Percentiles rank a stretch among this genome's conserved stretches.
Evolutionary conservation across 2,329 filamentous ascomycete genomes (phyloP).

Genomic region (Colletotrichum cereale): DNA sequence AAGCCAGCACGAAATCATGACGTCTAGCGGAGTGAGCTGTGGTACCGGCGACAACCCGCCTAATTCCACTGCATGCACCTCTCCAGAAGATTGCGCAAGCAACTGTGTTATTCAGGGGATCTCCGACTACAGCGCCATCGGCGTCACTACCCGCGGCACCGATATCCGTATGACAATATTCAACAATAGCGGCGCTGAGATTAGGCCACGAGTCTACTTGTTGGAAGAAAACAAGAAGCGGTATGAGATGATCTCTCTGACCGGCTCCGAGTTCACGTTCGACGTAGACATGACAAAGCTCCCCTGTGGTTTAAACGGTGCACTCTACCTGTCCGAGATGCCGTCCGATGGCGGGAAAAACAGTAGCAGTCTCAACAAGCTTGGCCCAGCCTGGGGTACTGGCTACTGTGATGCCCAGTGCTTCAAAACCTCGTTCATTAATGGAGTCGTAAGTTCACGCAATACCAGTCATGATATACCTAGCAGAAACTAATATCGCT

Average conservation of each 20-base stretch:
- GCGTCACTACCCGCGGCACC: slow-evolving; percentile 45
- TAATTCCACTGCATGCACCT: slow-evolving; percentile 58
- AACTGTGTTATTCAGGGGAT: slow-evolving; percentile 66
- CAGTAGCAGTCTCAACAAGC: slow-evolving; percentile 63
- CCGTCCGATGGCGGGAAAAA: slow-evolving; percentile 68
- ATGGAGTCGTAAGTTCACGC: slow-evolving; percentile 52
- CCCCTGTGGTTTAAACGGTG: slow-evolving; percentile 75
- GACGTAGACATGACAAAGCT: slow-evolving; percentile 74
- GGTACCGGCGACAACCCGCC: slow-evolving; percentile 45
- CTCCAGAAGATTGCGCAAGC: slow-evolving; percentile 58
- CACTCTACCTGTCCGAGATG: slow-evolving; percentile 74
- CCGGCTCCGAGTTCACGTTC: slow-evolving; percentile 73
- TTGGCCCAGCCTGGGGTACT: slow-evolving; percentile 70
- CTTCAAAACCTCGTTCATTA: slow-evolving; percentile 59
- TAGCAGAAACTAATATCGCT: slow-evolving; percentile 41
- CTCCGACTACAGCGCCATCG: slow-evolving; percentile 55
- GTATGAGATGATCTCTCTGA: slow-evolving; percentile 70
- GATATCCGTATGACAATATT: slow-evolving; percentile 46
- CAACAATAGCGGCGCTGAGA: slow-evolving; percentile 43
- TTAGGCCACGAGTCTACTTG: slow-evolving; percentile 66
- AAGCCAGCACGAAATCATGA: slow-evolving; percentile 54
- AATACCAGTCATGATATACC: slow-evolving; percentile 47
- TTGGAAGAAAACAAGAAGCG: slow-evolving; percentile 63
- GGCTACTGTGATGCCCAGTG: slow-evolving; percentile 73
- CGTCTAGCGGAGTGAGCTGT: slow-evolving; percentile 42